These are phyloP conservation scores for Phytophthora sojae DNA, from an alignment of 352 stramenopile genomes.

Conservation along the genomic window DNA sequence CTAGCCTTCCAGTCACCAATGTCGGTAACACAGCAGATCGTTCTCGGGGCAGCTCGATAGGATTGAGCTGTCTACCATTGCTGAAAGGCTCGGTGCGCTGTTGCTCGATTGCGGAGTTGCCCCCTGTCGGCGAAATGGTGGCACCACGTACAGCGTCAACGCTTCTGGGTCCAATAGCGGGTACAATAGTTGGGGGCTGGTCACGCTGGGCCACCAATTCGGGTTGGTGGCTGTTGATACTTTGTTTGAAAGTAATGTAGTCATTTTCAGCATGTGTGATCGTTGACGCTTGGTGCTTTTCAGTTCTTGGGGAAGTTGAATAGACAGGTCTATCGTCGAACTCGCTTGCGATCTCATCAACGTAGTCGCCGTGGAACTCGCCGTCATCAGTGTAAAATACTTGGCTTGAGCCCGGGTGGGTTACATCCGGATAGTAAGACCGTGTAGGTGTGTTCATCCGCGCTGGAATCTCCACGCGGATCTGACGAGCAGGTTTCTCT, in stretches of 20 bases:
- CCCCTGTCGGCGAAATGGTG: no score
- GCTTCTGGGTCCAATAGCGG: neutral
- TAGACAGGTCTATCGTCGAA: neutral
- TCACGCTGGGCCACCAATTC: neutral
- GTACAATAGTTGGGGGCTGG: neutral
- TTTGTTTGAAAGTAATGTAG: conserved; percentile 6
- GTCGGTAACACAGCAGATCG: conserved; percentile 2
- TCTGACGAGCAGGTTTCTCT: conserved; percentile 26
- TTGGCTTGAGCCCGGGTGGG: conserved; percentile 3
- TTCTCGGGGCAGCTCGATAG: neutral
- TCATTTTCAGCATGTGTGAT: conserved; percentile 11
- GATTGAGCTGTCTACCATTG: neutral
- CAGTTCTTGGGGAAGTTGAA: neutral
- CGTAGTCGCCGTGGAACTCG: conserved; percentile 13
- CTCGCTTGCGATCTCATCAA: conserved; percentile 10
- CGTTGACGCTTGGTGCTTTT: neutral
- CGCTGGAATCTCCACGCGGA: conserved; percentile 31
- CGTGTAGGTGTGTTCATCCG: conserved; percentile 21
- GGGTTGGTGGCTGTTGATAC: neutral
- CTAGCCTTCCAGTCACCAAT: conserved; percentile 18
- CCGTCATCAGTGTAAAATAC: conserved; percentile 14
- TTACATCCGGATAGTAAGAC: conserved; percentile 4
- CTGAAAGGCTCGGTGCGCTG: neutral
- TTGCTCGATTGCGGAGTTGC: neutral
- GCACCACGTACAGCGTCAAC: neutral